Conservation (phyloP, 208 protist species). For the Crithidia brevicula region DNA sequence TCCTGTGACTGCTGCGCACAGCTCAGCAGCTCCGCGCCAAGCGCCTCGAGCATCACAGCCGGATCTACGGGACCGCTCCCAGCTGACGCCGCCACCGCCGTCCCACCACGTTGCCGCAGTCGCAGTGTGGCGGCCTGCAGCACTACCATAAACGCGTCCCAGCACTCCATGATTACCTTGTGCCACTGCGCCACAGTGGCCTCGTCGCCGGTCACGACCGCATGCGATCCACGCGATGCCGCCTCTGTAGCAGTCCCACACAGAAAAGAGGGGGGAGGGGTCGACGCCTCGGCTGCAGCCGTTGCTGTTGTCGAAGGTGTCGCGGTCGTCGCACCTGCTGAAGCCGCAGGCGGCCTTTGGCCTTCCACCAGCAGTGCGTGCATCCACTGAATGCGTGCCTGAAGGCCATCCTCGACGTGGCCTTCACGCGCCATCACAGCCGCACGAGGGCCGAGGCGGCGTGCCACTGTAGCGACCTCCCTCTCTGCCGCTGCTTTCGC, state of each 20-base stretch:
- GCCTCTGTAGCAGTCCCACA: background rate
- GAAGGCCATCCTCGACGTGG: conserved; percentile 19
- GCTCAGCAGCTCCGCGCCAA: conserved; percentile 14
- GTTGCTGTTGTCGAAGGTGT: background rate
- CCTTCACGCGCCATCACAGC: conserved; percentile 28
- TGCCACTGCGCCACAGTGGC: conserved; percentile 20
- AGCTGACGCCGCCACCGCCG: background rate
- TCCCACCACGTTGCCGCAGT: conserved; percentile 25
- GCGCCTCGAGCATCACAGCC: conserved; percentile 16
- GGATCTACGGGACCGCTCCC: background rate
- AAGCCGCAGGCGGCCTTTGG: background rate
- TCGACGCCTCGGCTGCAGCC: background rate
- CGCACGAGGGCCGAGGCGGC: conserved; percentile 25
- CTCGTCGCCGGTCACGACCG: background rate
- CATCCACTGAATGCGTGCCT: conserved; percentile 23
- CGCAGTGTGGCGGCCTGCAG: conserved; percentile 32
- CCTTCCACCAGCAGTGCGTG: conserved; percentile 28
- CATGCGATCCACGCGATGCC: background rate
- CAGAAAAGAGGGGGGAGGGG: background rate
- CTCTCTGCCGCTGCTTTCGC: background rate
- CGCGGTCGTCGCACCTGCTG: too few species aligned
- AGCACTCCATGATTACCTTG: conserved; percentile 8
- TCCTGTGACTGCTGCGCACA: conserved; percentile 24
- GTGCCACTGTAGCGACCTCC: conserved; percentile 8
- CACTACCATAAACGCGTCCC: conserved; percentile 24